Conservation (phyloP, 345 rosid genomes). For the Cardamine occulta region DNA sequence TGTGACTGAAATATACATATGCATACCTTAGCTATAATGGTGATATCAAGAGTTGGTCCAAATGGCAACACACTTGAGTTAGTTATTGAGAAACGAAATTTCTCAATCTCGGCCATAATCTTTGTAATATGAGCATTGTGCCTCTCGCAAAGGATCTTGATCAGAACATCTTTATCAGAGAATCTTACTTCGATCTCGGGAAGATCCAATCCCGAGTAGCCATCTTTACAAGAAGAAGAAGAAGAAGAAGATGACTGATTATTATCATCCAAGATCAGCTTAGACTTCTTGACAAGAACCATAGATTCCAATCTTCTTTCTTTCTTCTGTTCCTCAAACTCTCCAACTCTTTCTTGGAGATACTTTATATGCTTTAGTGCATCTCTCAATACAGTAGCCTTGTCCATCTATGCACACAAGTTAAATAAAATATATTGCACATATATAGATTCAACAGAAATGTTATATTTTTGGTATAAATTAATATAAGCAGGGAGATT, state of each 20-base stretch:
- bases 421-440: background rate
- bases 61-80: conserved; percentile 72
- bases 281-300: conserved; percentile 75
- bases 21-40: conserved; percentile 73
- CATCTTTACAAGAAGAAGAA: conserved; percentile 39
- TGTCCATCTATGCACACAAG: conserved; percentile 66
- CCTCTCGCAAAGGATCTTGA: conserved; percentile 80
- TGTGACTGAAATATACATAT: background rate
- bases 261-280: conserved; percentile 51
- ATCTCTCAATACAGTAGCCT: conserved; percentile 93
- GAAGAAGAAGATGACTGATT: conserved; percentile 37
- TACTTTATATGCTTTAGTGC: conserved; percentile 79
- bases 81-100: conserved; percentile 53
- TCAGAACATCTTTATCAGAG: conserved; percentile 64
- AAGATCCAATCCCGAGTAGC: conserved; percentile 45
- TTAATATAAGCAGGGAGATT: no score
- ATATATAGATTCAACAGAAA: background rate
- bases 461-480: background rate
- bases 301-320: conserved; percentile 70
- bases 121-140: conserved; percentile 65
- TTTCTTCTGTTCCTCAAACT: conserved; percentile 70
- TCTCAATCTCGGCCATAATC: conserved; percentile 68
- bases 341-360: conserved; percentile 73
- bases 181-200: conserved; percentile 88
- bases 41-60: conserved; percentile 73